These are phyloP conservation scores for Fusarium sp. DNA, from an alignment of 2,329 filamentous ascomycete genomes.

Conservation along the genomic window DNA sequence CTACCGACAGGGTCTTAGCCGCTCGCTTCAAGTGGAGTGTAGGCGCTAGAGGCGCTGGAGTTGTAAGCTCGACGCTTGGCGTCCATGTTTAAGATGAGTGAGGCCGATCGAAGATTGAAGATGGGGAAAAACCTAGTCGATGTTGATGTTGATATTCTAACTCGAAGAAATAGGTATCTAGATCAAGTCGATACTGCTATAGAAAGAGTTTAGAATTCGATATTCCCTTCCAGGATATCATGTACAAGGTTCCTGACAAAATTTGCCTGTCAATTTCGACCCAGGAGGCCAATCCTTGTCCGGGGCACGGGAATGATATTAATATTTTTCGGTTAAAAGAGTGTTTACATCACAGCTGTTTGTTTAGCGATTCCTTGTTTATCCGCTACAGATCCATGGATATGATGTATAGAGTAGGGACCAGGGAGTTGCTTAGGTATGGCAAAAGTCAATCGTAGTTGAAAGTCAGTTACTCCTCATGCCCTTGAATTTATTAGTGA, in stretches of 20 bases:
- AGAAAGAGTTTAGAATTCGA: background rate
- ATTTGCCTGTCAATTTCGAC: background rate
- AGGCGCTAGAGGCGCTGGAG: slow-evolving; percentile 39
- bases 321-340: slow-evolving; percentile 1
- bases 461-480: background rate
- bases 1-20: slow-evolving; percentile 39
- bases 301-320: background rate
- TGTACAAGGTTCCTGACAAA: background rate
- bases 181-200: background rate
- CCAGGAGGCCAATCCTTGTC: background rate
- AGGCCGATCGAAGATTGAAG: background rate
- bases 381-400: background rate
- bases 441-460: too few relatives aligned
- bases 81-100: slow-evolving; percentile 25
- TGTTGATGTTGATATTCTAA: background rate
- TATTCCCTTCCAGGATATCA: background rate
- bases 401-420: background rate
- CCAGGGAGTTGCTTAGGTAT: background rate
- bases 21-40: slow-evolving; percentile 37
- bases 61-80: slow-evolving; percentile 35
- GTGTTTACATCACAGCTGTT: slow-evolving; percentile 2
- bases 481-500: background rate
- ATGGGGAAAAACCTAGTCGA: background rate
- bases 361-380: background rate
- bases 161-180: background rate